phyloP scores from a whole-genome alignment of 441 rosid genomes.

The Bruguiera hainesii region DNA sequence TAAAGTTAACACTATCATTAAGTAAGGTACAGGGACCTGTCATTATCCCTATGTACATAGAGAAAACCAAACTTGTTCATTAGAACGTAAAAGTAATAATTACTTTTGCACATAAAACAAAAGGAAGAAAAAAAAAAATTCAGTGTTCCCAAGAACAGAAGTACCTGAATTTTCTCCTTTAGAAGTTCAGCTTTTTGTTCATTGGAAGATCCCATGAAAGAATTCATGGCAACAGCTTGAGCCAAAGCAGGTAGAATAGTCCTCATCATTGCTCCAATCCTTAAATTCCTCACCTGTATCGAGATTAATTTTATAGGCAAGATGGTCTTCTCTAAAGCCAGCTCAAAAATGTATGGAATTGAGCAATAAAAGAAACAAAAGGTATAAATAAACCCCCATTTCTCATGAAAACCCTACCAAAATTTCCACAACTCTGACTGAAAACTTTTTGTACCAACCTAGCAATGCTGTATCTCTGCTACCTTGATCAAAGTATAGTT shows the following conservation, averaged over 20 bases:
- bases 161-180: slow-evolving; percentile 73
- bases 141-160: neutral
- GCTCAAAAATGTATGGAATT: too few relatives aligned
- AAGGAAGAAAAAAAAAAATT: neutral
- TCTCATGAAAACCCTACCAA: too few relatives aligned
- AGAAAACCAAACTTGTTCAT: neutral
- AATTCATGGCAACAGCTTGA: slow-evolving; percentile 72
- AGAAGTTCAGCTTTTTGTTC: slow-evolving; percentile 38
- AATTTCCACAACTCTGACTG: too few relatives aligned
- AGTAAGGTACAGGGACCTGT: neutral
- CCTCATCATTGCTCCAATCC: slow-evolving; percentile 93
- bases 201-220: slow-evolving; percentile 24
- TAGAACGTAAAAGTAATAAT: neutral
- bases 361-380: too few relatives aligned
- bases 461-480: too few relatives aligned
- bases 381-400: too few relatives aligned
- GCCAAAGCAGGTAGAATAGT: slow-evolving; percentile 86
- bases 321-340: slow-evolving; percentile 13
- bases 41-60: too few relatives aligned
- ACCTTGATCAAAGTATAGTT: too few relatives aligned
- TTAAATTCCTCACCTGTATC: slow-evolving; percentile 66
- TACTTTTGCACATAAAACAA: slow-evolving; percentile 1
- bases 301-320: slow-evolving; percentile 8
- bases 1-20: neutral
- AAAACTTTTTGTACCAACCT: too few relatives aligned